phyloP scores from a whole-genome alignment of 345 rosid genomes.

The Citrus mangshanensis region DNA sequence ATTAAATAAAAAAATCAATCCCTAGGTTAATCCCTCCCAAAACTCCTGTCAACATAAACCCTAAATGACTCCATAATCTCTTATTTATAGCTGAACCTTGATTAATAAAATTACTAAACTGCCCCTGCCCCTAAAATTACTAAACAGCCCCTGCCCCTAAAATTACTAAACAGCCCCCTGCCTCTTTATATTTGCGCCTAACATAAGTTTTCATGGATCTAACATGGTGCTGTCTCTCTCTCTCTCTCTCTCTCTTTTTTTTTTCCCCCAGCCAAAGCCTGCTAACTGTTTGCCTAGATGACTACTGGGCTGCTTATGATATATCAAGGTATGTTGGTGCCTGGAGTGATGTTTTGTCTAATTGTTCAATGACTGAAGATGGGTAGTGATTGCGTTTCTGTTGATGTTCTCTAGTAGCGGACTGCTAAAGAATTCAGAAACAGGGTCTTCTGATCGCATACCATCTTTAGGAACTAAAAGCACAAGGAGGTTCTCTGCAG shows the following conservation, averaged over 20 bases:
- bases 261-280: conserved; percentile 50
- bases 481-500: conserved; percentile 17
- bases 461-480: conserved; percentile 11
- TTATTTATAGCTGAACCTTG: no score
- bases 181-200: no score
- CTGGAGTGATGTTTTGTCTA: background rate
- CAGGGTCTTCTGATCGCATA: conserved; percentile 19
- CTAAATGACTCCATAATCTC: no score
- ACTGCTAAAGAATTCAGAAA: conserved; percentile 33
- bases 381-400: background rate
- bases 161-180: no score
- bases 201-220: no score
- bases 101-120: no score
- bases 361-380: background rate
- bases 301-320: conserved; percentile 63
- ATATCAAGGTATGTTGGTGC: conserved; percentile 42
- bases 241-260: no score
- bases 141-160: no score
- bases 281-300: conserved; percentile 52
- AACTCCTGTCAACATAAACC: no score
- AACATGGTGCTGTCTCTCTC: conserved; percentile 2
- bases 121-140: no score
- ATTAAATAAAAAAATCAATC: no score
- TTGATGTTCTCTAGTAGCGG: conserved; percentile 29
- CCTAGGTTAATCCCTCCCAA: no score